phyloP scores from a whole-genome alignment of 129 eudicot genomes.

The Pulicaria dysenterica region DNA sequence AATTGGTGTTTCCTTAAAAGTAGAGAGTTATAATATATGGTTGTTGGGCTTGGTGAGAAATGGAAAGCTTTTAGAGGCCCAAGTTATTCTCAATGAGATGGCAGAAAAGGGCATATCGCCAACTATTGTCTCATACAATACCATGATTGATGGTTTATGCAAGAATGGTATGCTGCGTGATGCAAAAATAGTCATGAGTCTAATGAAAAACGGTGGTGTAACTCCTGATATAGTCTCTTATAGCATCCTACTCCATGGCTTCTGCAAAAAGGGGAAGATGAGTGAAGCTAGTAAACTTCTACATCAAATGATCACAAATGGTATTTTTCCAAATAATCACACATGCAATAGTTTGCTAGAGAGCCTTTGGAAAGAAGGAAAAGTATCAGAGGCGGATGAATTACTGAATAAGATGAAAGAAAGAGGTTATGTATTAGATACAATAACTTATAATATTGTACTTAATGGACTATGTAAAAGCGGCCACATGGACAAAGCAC shows the following conservation, averaged over 20 bases:
- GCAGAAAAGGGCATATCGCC: constrained; percentile 51
- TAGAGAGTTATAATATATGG: constrained; percentile 80
- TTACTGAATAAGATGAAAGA: constrained; percentile 86
- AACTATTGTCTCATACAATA: constrained; percentile 60
- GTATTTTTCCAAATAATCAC: constrained; percentile 64
- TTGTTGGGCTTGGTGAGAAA: constrained; percentile 71
- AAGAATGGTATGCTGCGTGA: constrained; percentile 73
- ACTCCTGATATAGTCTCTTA: constrained; percentile 74
- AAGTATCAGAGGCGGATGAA: constrained; percentile 68
- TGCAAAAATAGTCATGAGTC: constrained; percentile 65
- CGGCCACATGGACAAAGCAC: constrained; percentile 80
- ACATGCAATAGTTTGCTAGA: constrained; percentile 82
- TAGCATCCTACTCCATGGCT: constrained; percentile 77
- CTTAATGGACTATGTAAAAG: constrained; percentile 76
- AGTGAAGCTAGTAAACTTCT: constrained; percentile 58
- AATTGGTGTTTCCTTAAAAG: constrained; percentile 35
- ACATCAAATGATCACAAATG: constrained; percentile 55
- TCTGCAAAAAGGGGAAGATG: constrained; percentile 70
- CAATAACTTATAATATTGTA: constrained; percentile 82
- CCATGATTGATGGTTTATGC: constrained; percentile 59
- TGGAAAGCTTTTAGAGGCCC: constrained; percentile 73
- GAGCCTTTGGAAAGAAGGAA: constrained; percentile 90
- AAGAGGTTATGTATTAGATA: constrained; percentile 60
- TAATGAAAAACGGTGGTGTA: constrained; percentile 60
- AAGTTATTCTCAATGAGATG: constrained; percentile 66